Conservation (phyloP, 768 basidiomycete species). For the Rhodosporidiobolus odoratus region DNA sequence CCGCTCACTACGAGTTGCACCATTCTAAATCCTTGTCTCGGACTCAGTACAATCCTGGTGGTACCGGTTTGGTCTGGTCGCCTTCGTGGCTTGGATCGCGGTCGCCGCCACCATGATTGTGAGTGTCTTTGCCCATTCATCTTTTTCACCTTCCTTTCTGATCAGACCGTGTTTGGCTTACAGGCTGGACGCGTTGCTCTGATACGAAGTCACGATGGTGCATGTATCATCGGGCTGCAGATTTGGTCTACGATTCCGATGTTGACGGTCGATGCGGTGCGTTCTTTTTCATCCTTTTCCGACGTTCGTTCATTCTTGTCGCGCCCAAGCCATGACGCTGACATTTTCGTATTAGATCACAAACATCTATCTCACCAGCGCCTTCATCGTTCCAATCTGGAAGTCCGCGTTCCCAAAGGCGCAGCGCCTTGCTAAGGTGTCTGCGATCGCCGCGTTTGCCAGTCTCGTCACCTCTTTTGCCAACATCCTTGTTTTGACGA, state of each 20-base stretch:
- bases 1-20: too few relatives aligned
- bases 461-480: conserved; percentile 50
- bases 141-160: neutral
- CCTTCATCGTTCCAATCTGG: conserved; percentile 30
- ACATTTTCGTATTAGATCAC: neutral
- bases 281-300: conserved; percentile 31
- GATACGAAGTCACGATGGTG: conserved; percentile 12
- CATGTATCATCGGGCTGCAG: conserved; percentile 36
- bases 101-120: conserved; percentile 16
- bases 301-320: too few relatives aligned
- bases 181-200: conserved; percentile 22
- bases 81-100: conserved; percentile 1
- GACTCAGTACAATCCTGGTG: conserved; percentile 22
- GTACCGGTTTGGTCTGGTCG: conserved; percentile 20
- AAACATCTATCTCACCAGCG: conserved; percentile 35
- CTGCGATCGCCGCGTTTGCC: conserved; percentile 50
- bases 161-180: neutral
- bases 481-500: conserved; percentile 53
- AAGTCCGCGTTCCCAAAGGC: conserved; percentile 25
- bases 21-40: neutral
- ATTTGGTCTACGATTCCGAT: conserved; percentile 22
- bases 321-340: too few relatives aligned
- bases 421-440: conserved; percentile 15
- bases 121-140: neutral
- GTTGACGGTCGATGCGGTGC: conserved; percentile 28